These are phyloP conservation scores for Botryosphaeria dothidea DNA, from an alignment of 2,329 filamentous ascomycete genomes.

Conservation along the genomic window DNA sequence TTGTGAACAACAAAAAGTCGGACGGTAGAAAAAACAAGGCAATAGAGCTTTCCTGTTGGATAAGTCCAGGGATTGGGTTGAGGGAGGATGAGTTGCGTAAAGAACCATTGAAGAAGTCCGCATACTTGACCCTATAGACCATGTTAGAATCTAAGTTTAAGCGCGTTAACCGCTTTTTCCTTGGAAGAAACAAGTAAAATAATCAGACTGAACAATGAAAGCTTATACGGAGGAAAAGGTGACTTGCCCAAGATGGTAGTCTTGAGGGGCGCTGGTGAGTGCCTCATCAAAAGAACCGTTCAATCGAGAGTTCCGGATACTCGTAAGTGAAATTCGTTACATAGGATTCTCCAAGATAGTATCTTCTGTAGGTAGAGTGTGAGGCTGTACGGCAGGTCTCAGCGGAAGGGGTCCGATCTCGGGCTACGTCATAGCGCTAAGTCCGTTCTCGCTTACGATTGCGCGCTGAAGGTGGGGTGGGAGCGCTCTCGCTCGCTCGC, in stretches of 20 bases:
- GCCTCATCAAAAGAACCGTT: not conserved
- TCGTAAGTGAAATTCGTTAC: not conserved
- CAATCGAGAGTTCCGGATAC: not conserved
- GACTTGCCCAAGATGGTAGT: not conserved
- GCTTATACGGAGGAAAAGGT: no score
- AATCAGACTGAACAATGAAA: no score
- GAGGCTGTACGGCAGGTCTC: not conserved
- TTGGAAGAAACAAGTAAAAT: not conserved
- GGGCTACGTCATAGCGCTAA: not conserved
- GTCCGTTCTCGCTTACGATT: not conserved
- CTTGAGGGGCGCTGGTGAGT: not conserved
- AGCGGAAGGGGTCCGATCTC: not conserved
- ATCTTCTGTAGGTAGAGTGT: not conserved
- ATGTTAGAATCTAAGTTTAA: not conserved
- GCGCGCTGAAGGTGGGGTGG: not conserved
- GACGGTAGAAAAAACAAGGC: constrained; percentile 32
- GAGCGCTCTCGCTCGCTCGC: not conserved
- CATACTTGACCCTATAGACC: not conserved
- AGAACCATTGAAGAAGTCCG: not conserved
- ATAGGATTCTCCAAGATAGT: constrained; percentile 10
- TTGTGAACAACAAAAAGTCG: constrained; percentile 29
- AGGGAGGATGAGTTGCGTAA: not conserved
- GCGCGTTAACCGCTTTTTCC: not conserved
- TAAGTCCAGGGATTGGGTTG: constrained; percentile 31
- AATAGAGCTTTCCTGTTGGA: constrained; percentile 31